These are phyloP conservation scores for Trichosanthes truncata DNA, from an alignment of 306 rosid species.

Conservation along the genomic window DNA sequence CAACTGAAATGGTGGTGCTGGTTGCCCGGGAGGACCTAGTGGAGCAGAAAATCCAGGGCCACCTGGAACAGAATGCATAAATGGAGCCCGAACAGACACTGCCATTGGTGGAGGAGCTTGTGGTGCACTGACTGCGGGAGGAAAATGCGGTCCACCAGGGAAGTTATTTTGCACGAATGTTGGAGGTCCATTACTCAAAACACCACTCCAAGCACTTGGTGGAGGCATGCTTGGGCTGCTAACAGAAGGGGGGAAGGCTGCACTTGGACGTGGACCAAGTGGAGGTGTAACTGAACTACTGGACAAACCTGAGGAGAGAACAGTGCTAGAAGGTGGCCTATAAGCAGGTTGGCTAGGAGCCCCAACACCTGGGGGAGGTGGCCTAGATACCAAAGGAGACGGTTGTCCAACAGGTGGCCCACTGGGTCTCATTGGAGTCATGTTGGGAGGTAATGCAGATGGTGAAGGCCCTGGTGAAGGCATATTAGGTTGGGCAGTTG, in stretches of 20 bases:
- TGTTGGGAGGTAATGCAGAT: slow-evolving; percentile 29
- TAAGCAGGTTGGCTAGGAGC: slow-evolving; percentile 35
- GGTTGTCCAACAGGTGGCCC: slow-evolving; percentile 42
- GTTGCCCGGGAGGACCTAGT: slow-evolving; percentile 39
- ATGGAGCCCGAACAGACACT: slow-evolving; percentile 23
- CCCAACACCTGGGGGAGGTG: slow-evolving; percentile 38
- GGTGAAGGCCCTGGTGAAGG: slow-evolving; percentile 44
- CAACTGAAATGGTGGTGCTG: slow-evolving; percentile 46
- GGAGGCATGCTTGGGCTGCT: slow-evolving; percentile 25
- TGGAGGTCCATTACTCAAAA: slow-evolving; percentile 74
- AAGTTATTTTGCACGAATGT: slow-evolving; percentile 34
- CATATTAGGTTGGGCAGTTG: slow-evolving; percentile 33
- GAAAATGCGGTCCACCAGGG: no score
- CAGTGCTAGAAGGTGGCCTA: slow-evolving; percentile 33
- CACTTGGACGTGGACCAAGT: slow-evolving; percentile 39
- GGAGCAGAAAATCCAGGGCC: slow-evolving; percentile 25
- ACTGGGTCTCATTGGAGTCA: slow-evolving; percentile 22
- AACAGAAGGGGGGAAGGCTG: slow-evolving; percentile 34
- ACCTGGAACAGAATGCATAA: slow-evolving; percentile 25
- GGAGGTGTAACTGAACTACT: slow-evolving; percentile 28
- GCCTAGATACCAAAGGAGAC: slow-evolving; percentile 34
- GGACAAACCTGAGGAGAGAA: slow-evolving; percentile 24
- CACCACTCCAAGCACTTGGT: slow-evolving; percentile 28
- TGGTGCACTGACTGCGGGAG: slow-evolving; percentile 24
- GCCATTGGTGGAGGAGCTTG: slow-evolving; percentile 23